Conservation (phyloP, 2,329 filamentous ascomycete species). For the Fusarium paranaense region DNA sequence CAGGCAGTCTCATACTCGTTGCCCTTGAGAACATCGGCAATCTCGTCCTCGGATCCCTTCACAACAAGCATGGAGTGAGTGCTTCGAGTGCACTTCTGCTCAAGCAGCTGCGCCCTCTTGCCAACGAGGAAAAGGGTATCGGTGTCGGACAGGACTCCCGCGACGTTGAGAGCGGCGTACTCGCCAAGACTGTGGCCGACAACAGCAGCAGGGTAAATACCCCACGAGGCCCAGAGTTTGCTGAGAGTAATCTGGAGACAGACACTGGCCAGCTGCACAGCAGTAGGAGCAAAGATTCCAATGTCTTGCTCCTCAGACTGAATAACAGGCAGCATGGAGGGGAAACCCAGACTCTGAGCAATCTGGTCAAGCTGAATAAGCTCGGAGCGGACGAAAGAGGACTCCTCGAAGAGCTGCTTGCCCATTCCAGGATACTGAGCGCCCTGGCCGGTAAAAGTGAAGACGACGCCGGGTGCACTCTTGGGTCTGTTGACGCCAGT, state of each 20-base stretch:
- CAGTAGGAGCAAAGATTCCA: slow-evolving; percentile 30
- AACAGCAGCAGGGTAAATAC: slow-evolving; percentile 56
- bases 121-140: slow-evolving; percentile 74
- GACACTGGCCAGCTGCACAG: slow-evolving; percentile 54
- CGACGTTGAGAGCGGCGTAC: slow-evolving; percentile 63
- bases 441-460: slow-evolving; percentile 61
- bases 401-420: slow-evolving; percentile 49
- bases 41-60: slow-evolving; percentile 34
- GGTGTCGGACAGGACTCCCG: slow-evolving; percentile 70
- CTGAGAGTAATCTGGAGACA: slow-evolving; percentile 57
- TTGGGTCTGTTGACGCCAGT: slow-evolving; percentile 22
- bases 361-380: slow-evolving; percentile 49
- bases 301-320: slow-evolving; percentile 27
- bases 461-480: slow-evolving; percentile 39
- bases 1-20: slow-evolving; percentile 61
- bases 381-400: slow-evolving; percentile 47
- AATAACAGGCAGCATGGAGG: slow-evolving; percentile 46
- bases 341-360: slow-evolving; percentile 49
- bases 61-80: slow-evolving; percentile 52
- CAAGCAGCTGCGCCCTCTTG: slow-evolving; percentile 65
- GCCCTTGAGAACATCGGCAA: slow-evolving; percentile 1
- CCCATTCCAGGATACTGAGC: slow-evolving; percentile 47
- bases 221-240: slow-evolving; percentile 53
- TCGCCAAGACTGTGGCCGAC: slow-evolving; percentile 59
- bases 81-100: slow-evolving; percentile 61